Conservation (phyloP, 1,139 yeast genomes). For the Saccharomyces hybrid region DNA sequence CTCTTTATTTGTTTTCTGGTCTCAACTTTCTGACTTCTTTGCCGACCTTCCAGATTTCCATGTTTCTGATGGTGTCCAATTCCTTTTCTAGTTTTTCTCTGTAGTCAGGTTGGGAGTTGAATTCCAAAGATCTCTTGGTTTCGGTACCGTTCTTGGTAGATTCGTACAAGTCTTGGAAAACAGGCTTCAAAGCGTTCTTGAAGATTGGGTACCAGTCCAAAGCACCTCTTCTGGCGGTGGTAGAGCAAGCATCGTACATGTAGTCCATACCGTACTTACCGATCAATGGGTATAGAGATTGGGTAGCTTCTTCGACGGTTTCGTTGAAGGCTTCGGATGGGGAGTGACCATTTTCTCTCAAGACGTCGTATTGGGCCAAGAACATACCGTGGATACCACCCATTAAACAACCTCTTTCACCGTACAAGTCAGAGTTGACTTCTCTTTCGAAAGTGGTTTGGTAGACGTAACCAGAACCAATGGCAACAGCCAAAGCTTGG, state of each 20-base stretch:
- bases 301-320: slow-evolving; percentile 99
- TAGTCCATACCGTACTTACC: slow-evolving; percentile 99
- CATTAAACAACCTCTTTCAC: slow-evolving; percentile 99
- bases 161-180: slow-evolving; percentile 90
- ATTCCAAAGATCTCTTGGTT: slow-evolving; percentile 36
- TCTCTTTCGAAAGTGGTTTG: slow-evolving; percentile 99
- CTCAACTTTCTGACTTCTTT: slow-evolving; percentile 99
- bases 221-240: slow-evolving; percentile 99
- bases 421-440: slow-evolving; percentile 98
- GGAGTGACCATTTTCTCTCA: slow-evolving; percentile 98
- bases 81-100: slow-evolving; percentile 93
- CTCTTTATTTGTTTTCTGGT: slow-evolving; percentile 86
- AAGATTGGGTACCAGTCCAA: slow-evolving; percentile 99
- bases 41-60: slow-evolving; percentile 99
- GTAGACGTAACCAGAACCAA: slow-evolving; percentile 99
- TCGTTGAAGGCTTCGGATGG: slow-evolving; percentile 99
- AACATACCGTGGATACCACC: slow-evolving; percentile 99
- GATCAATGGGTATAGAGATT: slow-evolving; percentile 95
- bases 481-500: slow-evolving; percentile 96
- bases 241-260: slow-evolving; percentile 99
- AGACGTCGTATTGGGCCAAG: slow-evolving; percentile 98
- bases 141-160: slow-evolving; percentile 94
- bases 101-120: slow-evolving; percentile 97
- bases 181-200: slow-evolving; percentile 98
- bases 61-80: slow-evolving; percentile 84